phyloP scores from a whole-genome alignment of 805 yeast genomes.

The Cyberlindnera mississippiensis region DNA sequence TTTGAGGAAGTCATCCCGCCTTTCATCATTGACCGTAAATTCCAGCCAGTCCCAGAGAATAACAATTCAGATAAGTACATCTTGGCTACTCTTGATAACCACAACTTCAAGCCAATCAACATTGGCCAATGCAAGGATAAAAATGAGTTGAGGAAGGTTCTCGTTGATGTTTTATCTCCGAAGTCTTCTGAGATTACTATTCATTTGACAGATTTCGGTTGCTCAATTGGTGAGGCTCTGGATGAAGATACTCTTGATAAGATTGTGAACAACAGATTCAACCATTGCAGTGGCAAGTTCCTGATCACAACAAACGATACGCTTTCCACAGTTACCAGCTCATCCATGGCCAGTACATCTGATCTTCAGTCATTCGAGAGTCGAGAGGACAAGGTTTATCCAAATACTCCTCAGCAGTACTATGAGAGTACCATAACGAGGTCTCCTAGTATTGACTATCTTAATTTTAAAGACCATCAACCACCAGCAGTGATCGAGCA shows the following conservation, averaged over 20 bases:
- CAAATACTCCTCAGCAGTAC: conserved; percentile 67
- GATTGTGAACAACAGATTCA: conserved; percentile 34
- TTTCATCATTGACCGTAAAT: conserved; percentile 33
- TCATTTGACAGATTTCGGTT: conserved; percentile 67
- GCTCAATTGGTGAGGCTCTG: conserved; percentile 52
- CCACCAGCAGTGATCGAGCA: conserved; percentile 1
- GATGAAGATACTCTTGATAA: conserved; percentile 44
- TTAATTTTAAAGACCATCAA: conserved; percentile 44
- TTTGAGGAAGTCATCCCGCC: conserved; percentile 13
- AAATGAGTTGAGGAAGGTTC: conserved; percentile 36
- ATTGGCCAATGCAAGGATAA: conserved; percentile 30
- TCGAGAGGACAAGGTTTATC: conserved; percentile 43
- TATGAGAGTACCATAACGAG: conserved; percentile 40
- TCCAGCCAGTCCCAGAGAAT: conserved; percentile 34
- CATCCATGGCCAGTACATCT: conserved; percentile 39
- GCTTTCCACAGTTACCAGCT: conserved; percentile 38
- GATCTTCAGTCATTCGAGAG: conserved; percentile 52
- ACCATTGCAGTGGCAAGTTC: conserved; percentile 33
- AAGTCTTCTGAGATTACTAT: conserved; percentile 31
- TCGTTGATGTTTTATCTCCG: conserved; percentile 35
- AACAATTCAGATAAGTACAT: conserved; percentile 36
- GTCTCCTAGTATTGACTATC: conserved; percentile 42
- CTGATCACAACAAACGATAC: conserved; percentile 30
- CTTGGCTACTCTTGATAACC: conserved; percentile 63
- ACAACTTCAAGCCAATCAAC: conserved; percentile 47